These are phyloP conservation scores for Paracoccidioides lutzii DNA, from an alignment of 2,329 filamentous ascomycete species.

Conservation along the genomic window DNA sequence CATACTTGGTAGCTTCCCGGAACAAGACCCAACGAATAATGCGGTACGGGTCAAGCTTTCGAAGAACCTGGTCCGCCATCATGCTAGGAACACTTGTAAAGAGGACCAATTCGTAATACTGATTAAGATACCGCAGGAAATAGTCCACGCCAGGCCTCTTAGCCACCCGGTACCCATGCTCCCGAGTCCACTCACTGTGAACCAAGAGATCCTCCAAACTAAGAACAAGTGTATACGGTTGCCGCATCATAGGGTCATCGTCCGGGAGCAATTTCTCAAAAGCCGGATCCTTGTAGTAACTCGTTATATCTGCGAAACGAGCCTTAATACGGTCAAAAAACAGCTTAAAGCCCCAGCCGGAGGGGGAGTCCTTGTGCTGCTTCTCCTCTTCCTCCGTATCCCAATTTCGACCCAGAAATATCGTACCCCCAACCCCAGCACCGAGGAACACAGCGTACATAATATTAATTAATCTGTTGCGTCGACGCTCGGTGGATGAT, in stretches of 20 bases:
- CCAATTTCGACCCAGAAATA: constrained; percentile 83
- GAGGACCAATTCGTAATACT: constrained; percentile 95
- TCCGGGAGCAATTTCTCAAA: constrained; percentile 80
- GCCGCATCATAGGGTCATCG: constrained; percentile 60
- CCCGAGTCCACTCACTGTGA: constrained; percentile 85
- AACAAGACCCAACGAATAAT: constrained; percentile 93
- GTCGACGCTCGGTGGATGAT: constrained; percentile 75
- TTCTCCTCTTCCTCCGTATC: constrained; percentile 59
- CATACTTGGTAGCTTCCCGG: constrained; percentile 92
- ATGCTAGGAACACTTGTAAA: constrained; percentile 81
- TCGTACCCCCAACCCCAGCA: constrained; percentile 43
- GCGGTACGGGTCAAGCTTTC: constrained; percentile 88
- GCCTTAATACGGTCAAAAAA: constrained; percentile 75
- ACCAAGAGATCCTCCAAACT: constrained; percentile 88
- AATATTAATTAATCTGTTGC: constrained; percentile 62
- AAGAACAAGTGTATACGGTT: constrained; percentile 84
- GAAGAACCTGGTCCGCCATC: constrained; percentile 74
- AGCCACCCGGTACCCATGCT: constrained; percentile 88
- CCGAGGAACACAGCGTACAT: constrained; percentile 52
- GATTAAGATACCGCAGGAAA: constrained; percentile 89
- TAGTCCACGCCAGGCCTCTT: constrained; percentile 95
- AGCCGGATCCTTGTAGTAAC: constrained; percentile 91
- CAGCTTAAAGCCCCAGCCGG: constrained; percentile 60
- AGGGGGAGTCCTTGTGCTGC: constrained; percentile 57
- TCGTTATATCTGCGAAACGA: constrained; percentile 60